These are phyloP conservation scores for Cocos nucifera DNA, from an alignment of 176 grass and related monocot genomes.

Conservation along the genomic window DNA sequence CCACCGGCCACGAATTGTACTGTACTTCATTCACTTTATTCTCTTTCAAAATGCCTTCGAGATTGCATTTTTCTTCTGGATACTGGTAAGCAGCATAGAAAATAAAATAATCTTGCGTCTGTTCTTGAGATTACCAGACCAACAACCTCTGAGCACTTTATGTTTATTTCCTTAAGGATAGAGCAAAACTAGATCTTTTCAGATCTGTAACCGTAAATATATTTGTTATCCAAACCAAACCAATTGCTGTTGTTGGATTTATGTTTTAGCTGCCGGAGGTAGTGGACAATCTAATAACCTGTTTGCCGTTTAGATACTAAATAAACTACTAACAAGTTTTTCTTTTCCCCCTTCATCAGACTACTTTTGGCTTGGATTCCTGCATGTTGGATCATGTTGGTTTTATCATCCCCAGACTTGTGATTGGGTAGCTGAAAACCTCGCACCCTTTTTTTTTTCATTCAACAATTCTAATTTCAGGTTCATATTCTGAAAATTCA, in stretches of 20 bases:
- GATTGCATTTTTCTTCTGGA: slow-evolving; percentile 95
- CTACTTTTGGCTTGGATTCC: slow-evolving; percentile 68
- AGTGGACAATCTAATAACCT: no score
- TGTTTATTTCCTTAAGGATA: no score
- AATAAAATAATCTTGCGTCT: no score
- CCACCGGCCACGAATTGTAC: slow-evolving; percentile 37
- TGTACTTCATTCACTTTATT: slow-evolving; percentile 87
- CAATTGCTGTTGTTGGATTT: no score
- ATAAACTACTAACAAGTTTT: neutral
- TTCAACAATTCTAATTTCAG: neutral
- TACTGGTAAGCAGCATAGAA: slow-evolving; percentile 42
- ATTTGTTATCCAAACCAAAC: no score
- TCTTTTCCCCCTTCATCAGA: slow-evolving; percentile 22
- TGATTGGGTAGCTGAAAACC: slow-evolving; percentile 43
- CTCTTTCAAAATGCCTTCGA: slow-evolving; percentile 96
- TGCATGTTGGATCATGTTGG: slow-evolving; percentile 77
- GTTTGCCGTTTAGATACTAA: neutral
- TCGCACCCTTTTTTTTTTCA: neutral
- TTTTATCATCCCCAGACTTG: slow-evolving; percentile 68
- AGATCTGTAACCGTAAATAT: no score
- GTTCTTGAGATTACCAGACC: no score
- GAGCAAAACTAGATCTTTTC: no score
- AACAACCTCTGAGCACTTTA: no score
- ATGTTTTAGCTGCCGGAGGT: no score
- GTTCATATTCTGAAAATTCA: neutral